These are phyloP conservation scores for Phyllosticta capitalensis DNA, from an alignment of 2,329 filamentous ascomycete species.

Conservation along the genomic window DNA sequence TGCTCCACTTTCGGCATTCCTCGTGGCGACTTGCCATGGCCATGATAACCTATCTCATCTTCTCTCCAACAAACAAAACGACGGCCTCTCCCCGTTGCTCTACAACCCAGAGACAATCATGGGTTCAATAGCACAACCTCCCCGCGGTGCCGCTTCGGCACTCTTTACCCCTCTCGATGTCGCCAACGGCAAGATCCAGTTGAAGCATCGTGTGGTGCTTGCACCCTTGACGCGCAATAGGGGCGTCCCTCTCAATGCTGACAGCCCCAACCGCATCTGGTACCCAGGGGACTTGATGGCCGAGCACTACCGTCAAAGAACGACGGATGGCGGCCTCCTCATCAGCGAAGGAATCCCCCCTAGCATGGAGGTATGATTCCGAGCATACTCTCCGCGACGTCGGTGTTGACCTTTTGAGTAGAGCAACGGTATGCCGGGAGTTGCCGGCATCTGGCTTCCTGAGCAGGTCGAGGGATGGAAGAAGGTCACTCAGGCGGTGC, in stretches of 20 bases:
- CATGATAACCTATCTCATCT: not conserved
- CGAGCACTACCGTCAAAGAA: conserved; percentile 48
- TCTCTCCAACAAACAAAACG: not conserved
- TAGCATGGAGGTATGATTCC: conserved; percentile 29
- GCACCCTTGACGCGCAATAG: conserved; percentile 34
- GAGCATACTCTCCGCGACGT: not conserved
- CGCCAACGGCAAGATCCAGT: conserved; percentile 23
- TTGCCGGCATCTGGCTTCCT: conserved; percentile 23
- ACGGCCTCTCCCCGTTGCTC: not conserved
- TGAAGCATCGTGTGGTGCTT: conserved; percentile 31
- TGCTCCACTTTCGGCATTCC: not conserved
- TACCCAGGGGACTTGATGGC: conserved; percentile 35
- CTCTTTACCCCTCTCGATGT: conserved; percentile 26
- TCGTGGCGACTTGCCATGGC: not conserved
- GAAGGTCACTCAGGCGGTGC: conserved; percentile 41
- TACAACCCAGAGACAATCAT: not conserved
- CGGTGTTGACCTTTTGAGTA: not conserved
- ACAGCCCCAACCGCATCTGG: conserved; percentile 41
- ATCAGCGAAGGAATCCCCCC: conserved; percentile 50
- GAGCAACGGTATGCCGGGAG: conserved; percentile 22
- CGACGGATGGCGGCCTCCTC: conserved; percentile 45
- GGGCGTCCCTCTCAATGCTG: conserved; percentile 35
- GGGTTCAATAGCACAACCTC: not conserved
- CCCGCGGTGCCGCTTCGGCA: conserved; percentile 20
- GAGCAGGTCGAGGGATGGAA: conserved; percentile 43